phyloP scores from a whole-genome alignment of 2,329 filamentous ascomycete genomes.

The Pyrenophora graminea region DNA sequence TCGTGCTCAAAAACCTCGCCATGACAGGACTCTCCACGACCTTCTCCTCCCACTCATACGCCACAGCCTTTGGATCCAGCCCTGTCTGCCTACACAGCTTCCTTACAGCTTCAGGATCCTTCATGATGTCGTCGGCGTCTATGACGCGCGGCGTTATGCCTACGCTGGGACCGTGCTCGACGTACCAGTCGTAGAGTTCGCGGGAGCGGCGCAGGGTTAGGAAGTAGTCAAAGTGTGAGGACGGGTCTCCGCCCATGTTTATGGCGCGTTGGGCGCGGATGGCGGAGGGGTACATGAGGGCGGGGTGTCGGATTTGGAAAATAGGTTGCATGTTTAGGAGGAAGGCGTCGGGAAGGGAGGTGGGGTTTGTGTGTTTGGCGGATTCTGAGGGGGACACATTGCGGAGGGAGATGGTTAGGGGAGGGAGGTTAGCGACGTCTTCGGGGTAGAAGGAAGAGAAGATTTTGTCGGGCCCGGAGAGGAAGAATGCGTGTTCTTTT shows the following conservation, averaged over 20 bases:
- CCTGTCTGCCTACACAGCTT: conserved; percentile 14
- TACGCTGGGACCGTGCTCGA: background rate
- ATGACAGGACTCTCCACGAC: conserved; percentile 3
- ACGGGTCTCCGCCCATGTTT: background rate
- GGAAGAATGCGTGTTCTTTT: conserved; percentile 19
- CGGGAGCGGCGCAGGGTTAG: conserved; percentile 5
- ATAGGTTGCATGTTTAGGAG: conserved; percentile 19
- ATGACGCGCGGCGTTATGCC: conserved; percentile 8
- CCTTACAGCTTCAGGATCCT: conserved; percentile 8
- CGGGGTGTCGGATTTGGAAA: conserved; percentile 23
- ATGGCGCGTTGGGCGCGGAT: conserved; percentile 11
- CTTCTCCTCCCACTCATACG: conserved; percentile 20
- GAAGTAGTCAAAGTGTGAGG: background rate
- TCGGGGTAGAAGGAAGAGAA: conserved; percentile 7
- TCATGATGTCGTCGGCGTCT: conserved; percentile 26
- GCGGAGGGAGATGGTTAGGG: conserved; percentile 10
- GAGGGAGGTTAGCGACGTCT: background rate
- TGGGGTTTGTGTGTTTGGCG: conserved; percentile 14
- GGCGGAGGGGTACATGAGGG: conserved; percentile 22
- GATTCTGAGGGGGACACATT: background rate
- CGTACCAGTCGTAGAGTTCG: conserved; percentile 20
- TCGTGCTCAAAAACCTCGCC: conserved; percentile 12
- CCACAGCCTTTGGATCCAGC: conserved; percentile 14
- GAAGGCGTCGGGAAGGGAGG: conserved; percentile 18
- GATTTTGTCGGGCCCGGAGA: conserved; percentile 12